These are phyloP conservation scores for Earliella scabrosa DNA, from an alignment of 1,284 basidiomycete species.

Conservation along the genomic window DNA sequence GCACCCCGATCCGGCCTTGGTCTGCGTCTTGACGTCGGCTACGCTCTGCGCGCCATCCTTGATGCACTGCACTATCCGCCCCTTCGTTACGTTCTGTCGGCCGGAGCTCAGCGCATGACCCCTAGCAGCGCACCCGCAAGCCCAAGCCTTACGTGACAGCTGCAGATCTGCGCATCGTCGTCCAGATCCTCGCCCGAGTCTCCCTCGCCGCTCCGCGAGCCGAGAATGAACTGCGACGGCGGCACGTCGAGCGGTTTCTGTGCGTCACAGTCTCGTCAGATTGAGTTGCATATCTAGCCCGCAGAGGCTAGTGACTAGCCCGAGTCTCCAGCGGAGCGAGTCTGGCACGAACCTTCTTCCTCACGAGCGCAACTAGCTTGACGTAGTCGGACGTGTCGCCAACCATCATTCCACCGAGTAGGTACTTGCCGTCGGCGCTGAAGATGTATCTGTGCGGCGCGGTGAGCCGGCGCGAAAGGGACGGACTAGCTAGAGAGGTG, in stretches of 20 bases:
- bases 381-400: slow-evolving; percentile 76
- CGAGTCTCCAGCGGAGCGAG: too few species aligned
- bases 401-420: slow-evolving; percentile 84
- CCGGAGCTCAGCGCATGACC: background rate
- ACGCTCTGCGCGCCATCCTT: slow-evolving; percentile 57
- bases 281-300: background rate
- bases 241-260: slow-evolving; percentile 68
- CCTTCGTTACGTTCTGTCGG: slow-evolving; percentile 64
- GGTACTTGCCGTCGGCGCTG: slow-evolving; percentile 73
- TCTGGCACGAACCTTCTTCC: slow-evolving; percentile 58
- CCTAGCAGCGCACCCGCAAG: background rate
- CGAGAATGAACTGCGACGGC: slow-evolving; percentile 72
- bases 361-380: slow-evolving; percentile 73
- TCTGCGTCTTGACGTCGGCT: slow-evolving; percentile 65
- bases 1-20: slow-evolving; percentile 77
- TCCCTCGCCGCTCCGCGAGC: slow-evolving; percentile 49
- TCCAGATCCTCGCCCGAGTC: slow-evolving; percentile 71
- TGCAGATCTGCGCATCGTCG: slow-evolving; percentile 74
- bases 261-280: slow-evolving; percentile 5
- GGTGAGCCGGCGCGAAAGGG: background rate
- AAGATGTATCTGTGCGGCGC: slow-evolving; percentile 58
- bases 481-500: slow-evolving; percentile 4
- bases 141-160: slow-evolving; percentile 52
- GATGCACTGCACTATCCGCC: slow-evolving; percentile 57
- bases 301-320: background rate